Evolutionary conservation across 371 early-diverging fungal species (phyloP), one percentile per base, ranked within the genome.

Genomic region (Mucor indicus): DNA sequence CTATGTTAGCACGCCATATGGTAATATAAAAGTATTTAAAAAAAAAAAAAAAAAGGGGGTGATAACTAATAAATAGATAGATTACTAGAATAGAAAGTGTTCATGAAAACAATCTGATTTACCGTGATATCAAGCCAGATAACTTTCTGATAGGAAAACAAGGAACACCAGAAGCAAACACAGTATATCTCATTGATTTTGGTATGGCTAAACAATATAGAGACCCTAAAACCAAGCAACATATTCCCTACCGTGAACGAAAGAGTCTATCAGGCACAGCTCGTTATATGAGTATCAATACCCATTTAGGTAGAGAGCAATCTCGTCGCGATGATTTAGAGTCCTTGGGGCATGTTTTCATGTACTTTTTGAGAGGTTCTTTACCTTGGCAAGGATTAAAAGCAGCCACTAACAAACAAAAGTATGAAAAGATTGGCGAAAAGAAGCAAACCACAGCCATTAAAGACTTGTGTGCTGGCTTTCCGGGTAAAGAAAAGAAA

Each of bases 91-190:
- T 98, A 24, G 96, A 97, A 76, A 76, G 83, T 7, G 81, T 98
- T 30, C 99, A 99, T 64, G 91, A 93, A 53, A 85, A 88, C 64
- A 89, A 93, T 62, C 76, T 93, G 44, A 89, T 99, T 43, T 98
- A 99, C 68, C 83, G 98, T 47, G 99, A 99, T 67, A 96, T 99
- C 56, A 99, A 99, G 67, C 99, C 99, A 17, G 99, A 98, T 71
- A 99, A 99, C 77, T 98, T 99, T 63, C 68, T 93, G 20, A 79
- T 91, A 42, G 91, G 92, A 35, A 67, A 84, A n/a, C 76, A 84
- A 4, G 54, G 72, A 45, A 69, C 75, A 31, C 64, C 75, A 11
- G 58, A 65, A 25, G 67, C 68, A 11, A 67, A 69, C 45, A 61
- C 63, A 25, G 61, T 84, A 21, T 83, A 77, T 55, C 81, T 87